Evolutionary conservation across 2,329 filamentous ascomycete species (phyloP), one percentile per base, ranked within the genome.

Genomic region (Pseudogymnoascus pannorum): DNA sequence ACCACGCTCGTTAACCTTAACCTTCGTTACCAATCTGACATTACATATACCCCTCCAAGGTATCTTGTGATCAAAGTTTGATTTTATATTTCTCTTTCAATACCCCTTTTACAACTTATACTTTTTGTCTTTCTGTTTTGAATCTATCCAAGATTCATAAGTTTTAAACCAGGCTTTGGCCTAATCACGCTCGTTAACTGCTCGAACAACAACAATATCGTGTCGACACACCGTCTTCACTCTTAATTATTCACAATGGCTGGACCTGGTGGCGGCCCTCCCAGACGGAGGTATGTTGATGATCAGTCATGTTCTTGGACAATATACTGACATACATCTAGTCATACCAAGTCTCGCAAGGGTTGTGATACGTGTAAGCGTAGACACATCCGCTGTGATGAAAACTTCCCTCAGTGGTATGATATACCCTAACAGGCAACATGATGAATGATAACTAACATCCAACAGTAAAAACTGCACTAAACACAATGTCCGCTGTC

Each of bases 311-410:
- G 20, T 54, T 8, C 31, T 51, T 48, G 20, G 16, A 31, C 31
- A 16, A 16, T 11, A 60, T 29, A 65, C 67, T 71, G 36, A 72
- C 62, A 59, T 22, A 24, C 18, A 18, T 63, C 20, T 74, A 96
- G 93, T 80, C 94, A 99, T 80, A 99, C 94, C 74, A 99, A 99
- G 81, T 97, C 93, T 71, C 88, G 94, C 73, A 97, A 97, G 79
- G 94, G 94, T 66, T 99, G 94, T 82, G 93, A 95, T 72, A 96
- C 92, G 65, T 99, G 94, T 84, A 99, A 99, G 78, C 88, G 89
- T 74, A 87, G 94, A 73, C 94, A 99, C 76, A 99, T 99, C 73
- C 86, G 94, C 70, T 99, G 94, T 77, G 94, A 99, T 73, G 94
- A 99, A 76, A 96, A 86, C 68, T 97, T 96, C 71, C 94, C 94